A percentile compares a stretch with the other conserved stretches of the same genome.
Evolutionary conservation across 2,329 filamentous ascomycete genomes (phyloP).

Genomic region (Trichoderma brevicompactum): DNA sequence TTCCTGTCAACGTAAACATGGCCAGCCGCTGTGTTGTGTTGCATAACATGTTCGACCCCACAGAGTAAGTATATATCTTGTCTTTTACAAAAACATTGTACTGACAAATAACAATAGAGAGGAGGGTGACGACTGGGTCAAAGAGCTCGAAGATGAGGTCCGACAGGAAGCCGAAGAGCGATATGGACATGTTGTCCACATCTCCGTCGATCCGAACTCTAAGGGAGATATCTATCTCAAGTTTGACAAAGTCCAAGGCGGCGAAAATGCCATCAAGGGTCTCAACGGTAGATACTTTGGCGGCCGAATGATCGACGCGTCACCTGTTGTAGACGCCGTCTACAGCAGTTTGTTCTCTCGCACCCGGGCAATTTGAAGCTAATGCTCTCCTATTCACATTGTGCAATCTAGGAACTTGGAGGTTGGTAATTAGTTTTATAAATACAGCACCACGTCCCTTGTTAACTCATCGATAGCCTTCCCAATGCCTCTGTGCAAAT

Average conservation of each 20-base stretch:
- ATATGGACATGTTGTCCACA: constrained; percentile 98
- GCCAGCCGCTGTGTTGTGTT: constrained; percentile 92
- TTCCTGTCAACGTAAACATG: constrained; percentile 86
- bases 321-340: constrained; percentile 96
- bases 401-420: constrained; percentile 54
- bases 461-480: constrained; percentile 1
- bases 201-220: constrained; percentile 90
- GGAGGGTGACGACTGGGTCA: constrained; percentile 84
- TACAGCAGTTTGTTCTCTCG: constrained; percentile 96
- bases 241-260: constrained; percentile 92
- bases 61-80: constrained; percentile 69
- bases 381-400: constrained; percentile 53
- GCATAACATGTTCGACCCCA: constrained; percentile 92
- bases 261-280: constrained; percentile 96
- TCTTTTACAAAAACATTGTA: too few species aligned
- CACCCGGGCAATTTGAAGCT: constrained; percentile 77
- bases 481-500: constrained; percentile 14
- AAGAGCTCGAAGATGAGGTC: constrained; percentile 93
- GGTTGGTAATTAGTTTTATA: constrained; percentile 39
- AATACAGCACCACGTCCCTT: not conserved
- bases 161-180: constrained; percentile 89
- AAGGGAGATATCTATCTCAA: constrained; percentile 98
- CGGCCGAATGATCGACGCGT: constrained; percentile 87
- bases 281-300: constrained; percentile 97
- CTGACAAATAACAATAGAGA: constrained; percentile 63